Evolutionary conservation across 352 stramenopile genomes (phyloP), one percentile per base, ranked within the genome.

Genomic region (Phytophthora multivora): DNA sequence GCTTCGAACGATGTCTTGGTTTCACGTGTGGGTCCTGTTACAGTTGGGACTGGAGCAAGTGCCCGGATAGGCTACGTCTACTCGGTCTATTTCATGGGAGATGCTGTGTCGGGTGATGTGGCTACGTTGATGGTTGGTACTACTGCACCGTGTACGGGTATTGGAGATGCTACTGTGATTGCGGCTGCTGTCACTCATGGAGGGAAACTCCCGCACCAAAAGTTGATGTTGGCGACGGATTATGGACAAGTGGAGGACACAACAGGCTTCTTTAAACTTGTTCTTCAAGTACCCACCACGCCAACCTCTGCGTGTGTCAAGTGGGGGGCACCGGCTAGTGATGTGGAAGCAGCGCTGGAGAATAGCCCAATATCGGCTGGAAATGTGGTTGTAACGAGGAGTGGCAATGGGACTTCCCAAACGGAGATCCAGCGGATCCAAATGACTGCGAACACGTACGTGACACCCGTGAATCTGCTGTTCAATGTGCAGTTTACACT

Each of bases 71-170:
- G 76, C 0, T 98, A 98, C 57, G 72, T 96, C 0, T 98, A 97
- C 62, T 91, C 81, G 12, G 73, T 99, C 19, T 98, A 98, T 66
- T 99, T 98, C 49, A 48, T 87, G 16, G 96, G 96, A 16, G 63
- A 75, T 5, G 63, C 65, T 2, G 77, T 98, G 8, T 36, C 88
- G 15, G 93, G 95, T 2, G 83, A 99, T 66, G 80, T 98, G 5
- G 69, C 83, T 0, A 57, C 43, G 0, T 62, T 95, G 3, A 30
- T 51, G 11, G 66, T 42, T 2, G 56, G 36, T 33, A 33, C 28
- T 33, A 33, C 8, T 13, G 8, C 9, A 4, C 7, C 28, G 10
- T 91, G 80, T 18, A 56, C 63, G 19, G 19, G 59, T 2, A 52
- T 87, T 16, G 41, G 69, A 5, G 52, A 39, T 8, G 66, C 66